A percentile compares a stretch with the other conserved stretches of the same genome.
phyloP scores from a whole-genome alignment of 2,329 filamentous ascomycete species.

The Calonectria honghensis region DNA sequence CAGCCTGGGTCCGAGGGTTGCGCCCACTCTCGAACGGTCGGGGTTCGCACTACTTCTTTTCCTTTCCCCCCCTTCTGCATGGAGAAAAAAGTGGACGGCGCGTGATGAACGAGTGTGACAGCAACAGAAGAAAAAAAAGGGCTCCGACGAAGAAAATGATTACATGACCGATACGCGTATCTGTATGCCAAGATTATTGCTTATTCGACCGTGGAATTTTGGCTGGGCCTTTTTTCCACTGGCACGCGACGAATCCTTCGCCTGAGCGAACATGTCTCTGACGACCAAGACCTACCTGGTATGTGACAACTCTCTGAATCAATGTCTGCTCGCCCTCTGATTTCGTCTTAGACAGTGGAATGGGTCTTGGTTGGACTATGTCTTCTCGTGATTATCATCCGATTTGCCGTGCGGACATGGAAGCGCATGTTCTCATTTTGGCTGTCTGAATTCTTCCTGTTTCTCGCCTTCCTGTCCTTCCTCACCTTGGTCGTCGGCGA shows the following conservation, averaged over 20 bases:
- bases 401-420: slow-evolving; percentile 19
- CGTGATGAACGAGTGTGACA: neutral
- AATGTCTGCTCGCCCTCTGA: neutral
- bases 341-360: slow-evolving; percentile 11
- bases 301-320: no score
- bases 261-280: slow-evolving; percentile 11
- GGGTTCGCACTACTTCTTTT: neutral
- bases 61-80: neutral
- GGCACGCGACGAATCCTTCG: neutral
- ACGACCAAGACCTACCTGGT: slow-evolving; percentile 19
- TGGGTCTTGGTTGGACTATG: slow-evolving; percentile 24
- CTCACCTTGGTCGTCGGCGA: slow-evolving; percentile 18
- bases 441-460: slow-evolving; percentile 23
- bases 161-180: slow-evolving; percentile 8
- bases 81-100: slow-evolving; percentile 4
- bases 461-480: slow-evolving; percentile 18
- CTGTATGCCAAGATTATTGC: slow-evolving; percentile 6
- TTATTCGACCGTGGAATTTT: neutral
- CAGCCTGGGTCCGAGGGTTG: no score
- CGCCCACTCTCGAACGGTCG: neutral
- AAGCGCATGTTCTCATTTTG: slow-evolving; percentile 15
- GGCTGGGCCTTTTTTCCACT: neutral
- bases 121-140: neutral
- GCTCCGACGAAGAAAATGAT: neutral
- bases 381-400: neutral